Base-by-base conservation (phyloP, 768 basidiomycete species). In the Trametes villosa region DNA sequence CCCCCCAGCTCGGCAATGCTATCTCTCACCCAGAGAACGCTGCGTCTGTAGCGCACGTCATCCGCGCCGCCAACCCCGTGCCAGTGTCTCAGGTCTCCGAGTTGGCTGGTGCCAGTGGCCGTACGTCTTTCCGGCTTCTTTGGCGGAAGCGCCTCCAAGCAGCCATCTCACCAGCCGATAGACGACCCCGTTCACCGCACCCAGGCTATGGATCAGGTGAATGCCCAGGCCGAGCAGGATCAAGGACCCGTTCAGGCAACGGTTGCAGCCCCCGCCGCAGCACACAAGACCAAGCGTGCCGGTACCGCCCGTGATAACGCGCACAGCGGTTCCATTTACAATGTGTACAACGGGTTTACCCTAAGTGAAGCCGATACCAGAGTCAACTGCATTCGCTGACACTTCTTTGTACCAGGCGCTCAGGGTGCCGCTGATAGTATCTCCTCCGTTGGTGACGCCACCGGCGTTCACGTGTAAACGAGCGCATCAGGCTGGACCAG, bases 291-390 rank as follows among this genome's bases (percentile, higher is more conserved):
- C 36, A 72, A 63, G 68, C 71, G 71, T 60, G 65, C 71, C 0
- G 33, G 34, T 20, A 66, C 67, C 3, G 71, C 69, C 5, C 69
- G 71, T 50, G 71, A 69, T 57, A 70, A 68, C 57, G 67, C 64
- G 15, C 65, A 65, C 62, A 65, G 60, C 38, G 67, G 67, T 50
- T 58, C 67, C 5, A 65, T 61, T 44, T 29, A 17, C 30, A 42
- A 60, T 22, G 64, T 60, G 9, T 58, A 54, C 29, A 64, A 64
- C 30, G 67, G 67, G 49, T 50, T 54, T 29, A 55, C 65, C 24
- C 58, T 59, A 48, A 67, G 65, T 51, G 36, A 27, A n/a, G 45
- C 59, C 20, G 56, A 64, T 27, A 41, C 40, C 11, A 40, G 56
- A 1, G 67, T 56, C 40, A 26, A n/a, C n/a, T n/a, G n/a, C n/a